These are phyloP conservation scores for Elymus sibiricus DNA, from an alignment of 176 grass and related monocot genomes.

Conservation along the genomic window DNA sequence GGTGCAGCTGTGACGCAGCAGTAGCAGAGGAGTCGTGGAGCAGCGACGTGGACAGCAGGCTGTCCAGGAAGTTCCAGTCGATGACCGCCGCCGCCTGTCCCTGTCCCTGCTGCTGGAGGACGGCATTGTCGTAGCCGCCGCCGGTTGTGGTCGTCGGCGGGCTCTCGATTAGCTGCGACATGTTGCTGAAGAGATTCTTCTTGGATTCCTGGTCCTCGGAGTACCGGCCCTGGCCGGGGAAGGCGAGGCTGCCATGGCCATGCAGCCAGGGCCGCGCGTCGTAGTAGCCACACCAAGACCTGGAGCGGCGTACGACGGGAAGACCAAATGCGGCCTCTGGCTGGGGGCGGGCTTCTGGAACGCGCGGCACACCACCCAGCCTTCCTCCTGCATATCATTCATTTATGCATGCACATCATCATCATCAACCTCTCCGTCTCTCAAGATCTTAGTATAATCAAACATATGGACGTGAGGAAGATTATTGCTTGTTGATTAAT, in stretches of 20 bases:
- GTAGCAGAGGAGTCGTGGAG: no score
- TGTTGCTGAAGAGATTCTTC: slow-evolving; percentile 17
- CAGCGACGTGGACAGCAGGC: no score
- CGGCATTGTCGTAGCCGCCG: neutral
- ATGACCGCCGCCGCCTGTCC: neutral
- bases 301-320: slow-evolving; percentile 16
- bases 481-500: no score
- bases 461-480: no score
- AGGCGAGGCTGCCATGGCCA: neutral
- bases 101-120: slow-evolving; percentile 18
- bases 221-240: neutral
- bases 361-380: slow-evolving; percentile 92
- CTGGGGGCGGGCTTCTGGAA: slow-evolving; percentile 60
- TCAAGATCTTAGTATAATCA: no score
- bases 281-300: slow-evolving; percentile 17
- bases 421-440: no score
- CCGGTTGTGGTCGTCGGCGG: neutral
- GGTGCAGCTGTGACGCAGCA: no score
- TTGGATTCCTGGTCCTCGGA: slow-evolving; percentile 29
- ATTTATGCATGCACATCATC: no score
- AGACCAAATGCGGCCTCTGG: slow-evolving; percentile 44
- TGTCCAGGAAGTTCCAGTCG: no score
- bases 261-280: no score
- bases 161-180: slow-evolving; percentile 45
- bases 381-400: slow-evolving; percentile 70